Evolutionary conservation across 495 filamentous ascomycete genomes (phyloP), one percentile per base, ranked within the genome.

Genomic region (Parathielavia appendiculata): DNA sequence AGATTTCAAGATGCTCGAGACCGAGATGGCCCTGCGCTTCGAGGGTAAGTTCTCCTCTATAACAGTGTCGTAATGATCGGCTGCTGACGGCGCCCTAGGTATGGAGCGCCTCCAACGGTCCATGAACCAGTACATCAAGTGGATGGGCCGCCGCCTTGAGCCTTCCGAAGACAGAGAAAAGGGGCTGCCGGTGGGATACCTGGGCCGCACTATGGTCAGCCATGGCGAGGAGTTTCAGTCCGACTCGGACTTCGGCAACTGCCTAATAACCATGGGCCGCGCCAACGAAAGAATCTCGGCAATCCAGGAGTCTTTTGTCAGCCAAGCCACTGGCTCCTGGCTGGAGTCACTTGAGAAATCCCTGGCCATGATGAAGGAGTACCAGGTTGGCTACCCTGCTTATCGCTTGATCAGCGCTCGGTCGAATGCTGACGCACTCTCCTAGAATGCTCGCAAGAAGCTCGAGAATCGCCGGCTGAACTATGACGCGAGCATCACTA

Each of bases 341-440:
- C 81, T 96, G 57, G 92, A 97, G 72, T 90, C 89, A 12, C 72
- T 96, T 49, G 93, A 97, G 68, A 78, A 92, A 60, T 93, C 89
- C 12, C 72, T 96, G 56, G 87, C 89, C 32, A 92, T 95, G 80
- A 90, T 97, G 90, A 97, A 96, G 69, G 95, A 98, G 66, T 97
- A 97, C 60, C 91, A 96, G 82, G 90, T 68, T 43, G 49, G 75
- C 56, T 30, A 30, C 26, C 26, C 26, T 2, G 8, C 20, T 9
- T 35, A 6, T 56, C 22, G 30, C 8, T 32, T 20, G 8, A 11
- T 6, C 16, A 11, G 2, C 12, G 41, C 40, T n/a, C 5, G 12
- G 20, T 26, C 40, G 13, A 14, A 0, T 11, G 12, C 26, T 51
- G 11, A 51, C 48, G 22, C 0, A 52, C 56, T 35, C 48, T 36